Base-by-base conservation (phyloP, 2,329 filamentous ascomycete species). In the Penicillium carneum region DNA sequence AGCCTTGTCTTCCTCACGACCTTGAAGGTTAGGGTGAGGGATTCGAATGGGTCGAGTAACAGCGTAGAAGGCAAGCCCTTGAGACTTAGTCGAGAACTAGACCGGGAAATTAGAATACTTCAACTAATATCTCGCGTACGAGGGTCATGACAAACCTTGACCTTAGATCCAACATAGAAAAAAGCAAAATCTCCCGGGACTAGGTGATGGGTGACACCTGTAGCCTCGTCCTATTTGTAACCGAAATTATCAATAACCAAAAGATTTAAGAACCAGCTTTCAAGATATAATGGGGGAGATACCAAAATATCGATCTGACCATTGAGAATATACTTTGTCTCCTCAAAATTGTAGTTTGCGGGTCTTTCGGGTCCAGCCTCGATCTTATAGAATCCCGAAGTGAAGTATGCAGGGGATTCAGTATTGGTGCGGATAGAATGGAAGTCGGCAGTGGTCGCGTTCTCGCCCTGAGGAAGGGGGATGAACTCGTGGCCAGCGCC, bases 331-430 rank as follows among this genome's bases (percentile, higher is more conserved):
- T 71, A 71, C 33, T 71, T 71, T 2, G 69, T 66, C 62, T 71
- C 68, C 48, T 70, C 69, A 18, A 66, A 71, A 11, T 42, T 67
- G 39, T 71, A 71, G 46, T 59, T 64, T 1, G 63, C 69, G 10
- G 65, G 67, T 55, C 69, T 38, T 46, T 65, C 53, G 33, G 68
- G 63, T 3, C 69, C 69, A 31, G 67, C 64, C 51, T 67, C 69
- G 34, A 71, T 67, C 63, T 69, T 70, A 41, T 71, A 71, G 51
- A 71, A 69, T 12, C 67, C 65, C 0, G 69, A 68, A n/a, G 68
- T 70, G 14, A 70, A 49, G 53, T 65, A 33, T 4, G 69, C 57
- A n/a, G 68, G 67, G 8, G 66, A 66, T 23, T 68, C 62, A 5
- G 65, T 70, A 57, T 68, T 57, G 36, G 68, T 70, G 43, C 65